Evolutionary conservation across 306 rosid species (phyloP), one percentile per base, ranked within the genome.

Genomic region (Prunus kanzakura): DNA sequence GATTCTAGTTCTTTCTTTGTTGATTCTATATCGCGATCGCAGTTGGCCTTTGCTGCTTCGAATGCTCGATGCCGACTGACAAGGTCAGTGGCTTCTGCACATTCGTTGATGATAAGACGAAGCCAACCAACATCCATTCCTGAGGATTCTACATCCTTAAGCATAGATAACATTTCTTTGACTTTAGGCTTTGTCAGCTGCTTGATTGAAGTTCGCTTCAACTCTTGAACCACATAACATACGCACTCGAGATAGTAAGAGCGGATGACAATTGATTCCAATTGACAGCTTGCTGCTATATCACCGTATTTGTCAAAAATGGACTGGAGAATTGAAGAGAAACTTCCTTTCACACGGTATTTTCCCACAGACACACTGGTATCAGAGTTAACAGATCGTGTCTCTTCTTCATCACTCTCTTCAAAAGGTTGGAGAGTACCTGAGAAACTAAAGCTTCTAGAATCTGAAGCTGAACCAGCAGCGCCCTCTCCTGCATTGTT

Each of bases 141-240:
- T 51, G 92, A 82, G 72, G 91, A 82, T 79, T 94, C 97, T 3
- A 86, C 93, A 80, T 94, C 98, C 83, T 91, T 94, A n/a, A 94
- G 84, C 78, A 94, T 91, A 5, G 92, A 91, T 56, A 29, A 55
- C 67, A 94, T 78, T 70, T 94, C 94, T 81, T 79, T 86, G 71
- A 89, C 71, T 85, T 87, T 94, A 65, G 91, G 61, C 65, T 84
- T 82, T 16, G 85, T 86, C n/a, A 91, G 80, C 35, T 84, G 85
- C 68, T 55, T 78, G 32, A 73, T 46, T 3, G 89, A 77, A 11
- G 81, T 77, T 65, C 82, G 79, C 35, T 89, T 88, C 72, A 94
- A 73, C 82, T 91, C 96, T 84, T 89, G 93, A 58, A 94, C 85
- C 66, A 91, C 91, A 68, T 80, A 86, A 81, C 98, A 94, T 5